Evolutionary conservation across 805 yeast species (phyloP).

Genomic region (Cyberlindnera euphorbiae): DNA sequence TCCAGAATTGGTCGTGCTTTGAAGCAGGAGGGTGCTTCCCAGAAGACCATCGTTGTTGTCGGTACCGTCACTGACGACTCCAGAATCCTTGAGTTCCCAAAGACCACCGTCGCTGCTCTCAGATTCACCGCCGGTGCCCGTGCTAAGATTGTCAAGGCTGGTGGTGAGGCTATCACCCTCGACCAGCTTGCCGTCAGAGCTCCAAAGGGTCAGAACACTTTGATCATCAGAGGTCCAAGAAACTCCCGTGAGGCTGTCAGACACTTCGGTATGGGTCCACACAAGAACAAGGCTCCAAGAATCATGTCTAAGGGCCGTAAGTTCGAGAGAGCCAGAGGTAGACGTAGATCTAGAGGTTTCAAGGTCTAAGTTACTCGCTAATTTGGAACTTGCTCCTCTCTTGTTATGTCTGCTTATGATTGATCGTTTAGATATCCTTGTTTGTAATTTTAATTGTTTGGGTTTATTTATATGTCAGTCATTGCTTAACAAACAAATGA

Average conservation of each 20-base stretch:
- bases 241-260: constrained; percentile 98
- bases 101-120: constrained; percentile 97
- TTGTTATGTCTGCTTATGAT: constrained; percentile 7
- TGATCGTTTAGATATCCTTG: constrained; percentile 4
- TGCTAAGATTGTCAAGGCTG: constrained; percentile 95
- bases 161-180: constrained; percentile 99
- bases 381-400: not conserved
- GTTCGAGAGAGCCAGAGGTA: constrained; percentile 99
- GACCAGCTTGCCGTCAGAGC: constrained; percentile 99
- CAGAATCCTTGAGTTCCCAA: constrained; percentile 93
- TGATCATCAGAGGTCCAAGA: constrained; percentile 98
- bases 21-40: constrained; percentile 76
- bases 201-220: constrained; percentile 99
- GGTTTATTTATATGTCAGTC: constrained; percentile 20
- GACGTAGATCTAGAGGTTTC: constrained; percentile 99
- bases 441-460: constrained; percentile 13
- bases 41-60: constrained; percentile 94
- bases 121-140: constrained; percentile 99
- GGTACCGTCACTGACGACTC: constrained; percentile 99
- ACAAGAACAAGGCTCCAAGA: constrained; percentile 99
- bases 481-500: constrained; percentile 14
- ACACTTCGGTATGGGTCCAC: constrained; percentile 99
- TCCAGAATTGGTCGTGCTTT: constrained; percentile 85
- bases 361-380: constrained; percentile 72
- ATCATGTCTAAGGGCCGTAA: constrained; percentile 96